phyloP scores from a whole-genome alignment of 1,139 yeast genomes.

The Blastobotrys indianensis region DNA sequence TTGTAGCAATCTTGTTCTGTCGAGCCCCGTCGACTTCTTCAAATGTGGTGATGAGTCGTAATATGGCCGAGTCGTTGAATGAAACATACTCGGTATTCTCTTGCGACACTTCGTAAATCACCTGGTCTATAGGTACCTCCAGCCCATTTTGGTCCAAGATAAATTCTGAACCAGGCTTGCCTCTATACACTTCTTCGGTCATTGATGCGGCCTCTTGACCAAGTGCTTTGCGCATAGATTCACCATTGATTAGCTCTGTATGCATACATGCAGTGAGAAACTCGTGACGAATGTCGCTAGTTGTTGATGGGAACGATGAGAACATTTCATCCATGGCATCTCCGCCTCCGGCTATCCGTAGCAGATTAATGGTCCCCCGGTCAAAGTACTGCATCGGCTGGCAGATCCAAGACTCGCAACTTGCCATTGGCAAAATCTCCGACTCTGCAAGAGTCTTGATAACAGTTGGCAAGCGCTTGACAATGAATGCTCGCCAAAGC shows the following conservation, averaged over 20 bases:
- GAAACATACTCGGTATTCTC: constrained; percentile 27
- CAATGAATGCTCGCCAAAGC: constrained; percentile 31
- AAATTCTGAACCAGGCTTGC: constrained; percentile 9
- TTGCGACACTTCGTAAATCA: constrained; percentile 18
- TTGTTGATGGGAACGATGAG: constrained; percentile 42
- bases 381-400: constrained; percentile 26
- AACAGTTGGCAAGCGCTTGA: constrained; percentile 27
- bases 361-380: constrained; percentile 23
- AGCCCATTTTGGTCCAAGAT: constrained; percentile 7
- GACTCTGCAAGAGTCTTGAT: constrained; percentile 17
- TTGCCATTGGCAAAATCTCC: constrained; percentile 9
- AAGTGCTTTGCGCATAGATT: constrained; percentile 42
- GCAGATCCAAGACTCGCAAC: constrained; percentile 24
- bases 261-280: constrained; percentile 51
- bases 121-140: constrained; percentile 18
- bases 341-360: constrained; percentile 27
- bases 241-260: constrained; percentile 38
- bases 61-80: constrained; percentile 23
- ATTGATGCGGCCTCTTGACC: constrained; percentile 35
- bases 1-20: constrained; percentile 25
- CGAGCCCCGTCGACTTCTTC: constrained; percentile 27
- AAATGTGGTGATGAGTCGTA: constrained; percentile 21
- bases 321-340: constrained; percentile 43
- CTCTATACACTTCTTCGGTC: constrained; percentile 6
- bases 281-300: constrained; percentile 48